phyloP scores from a whole-genome alignment of 768 basidiomycete species.

The Pholiota molesta region DNA sequence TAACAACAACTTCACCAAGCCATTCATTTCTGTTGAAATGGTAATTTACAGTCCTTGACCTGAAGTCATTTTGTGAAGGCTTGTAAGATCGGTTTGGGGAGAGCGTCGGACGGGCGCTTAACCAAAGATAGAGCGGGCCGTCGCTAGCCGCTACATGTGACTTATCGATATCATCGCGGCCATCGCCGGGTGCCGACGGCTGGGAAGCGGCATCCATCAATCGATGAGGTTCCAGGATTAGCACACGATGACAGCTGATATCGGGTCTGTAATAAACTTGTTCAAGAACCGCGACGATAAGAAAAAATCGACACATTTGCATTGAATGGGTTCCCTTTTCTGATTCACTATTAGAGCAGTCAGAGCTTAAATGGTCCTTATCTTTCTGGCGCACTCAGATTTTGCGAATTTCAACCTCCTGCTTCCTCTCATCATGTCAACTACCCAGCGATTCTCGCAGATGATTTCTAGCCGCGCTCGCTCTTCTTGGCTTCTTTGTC shows the following conservation, averaged over 20 bases:
- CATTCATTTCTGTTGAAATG: too few relatives aligned
- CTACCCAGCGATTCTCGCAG: neutral
- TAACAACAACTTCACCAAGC: too few relatives aligned
- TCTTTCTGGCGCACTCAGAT: neutral
- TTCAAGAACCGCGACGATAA: neutral
- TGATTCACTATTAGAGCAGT: neutral
- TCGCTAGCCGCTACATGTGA: neutral
- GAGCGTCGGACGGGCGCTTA: neutral
- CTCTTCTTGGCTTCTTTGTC: neutral
- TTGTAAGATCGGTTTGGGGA: too few relatives aligned
- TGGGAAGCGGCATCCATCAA: neutral
- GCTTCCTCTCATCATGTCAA: neutral
- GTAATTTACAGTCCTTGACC: too few relatives aligned
- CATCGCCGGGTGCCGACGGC: neutral
- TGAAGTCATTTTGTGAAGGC: too few relatives aligned
- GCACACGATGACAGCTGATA: neutral
- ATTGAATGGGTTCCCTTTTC: neutral
- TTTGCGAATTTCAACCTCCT: neutral
- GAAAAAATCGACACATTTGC: neutral
- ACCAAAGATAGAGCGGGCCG: neutral
- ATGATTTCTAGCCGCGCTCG: neutral
- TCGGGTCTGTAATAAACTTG: neutral
- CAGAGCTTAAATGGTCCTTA: neutral
- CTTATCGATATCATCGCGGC: slow-evolving; percentile 3
- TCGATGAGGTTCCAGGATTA: neutral